A percentile compares a stretch with the other conserved stretches of the same genome.
Conservation (phyloP, 2,329 filamentous ascomycete species). For the Phyllosticta citrichinensis region DNA sequence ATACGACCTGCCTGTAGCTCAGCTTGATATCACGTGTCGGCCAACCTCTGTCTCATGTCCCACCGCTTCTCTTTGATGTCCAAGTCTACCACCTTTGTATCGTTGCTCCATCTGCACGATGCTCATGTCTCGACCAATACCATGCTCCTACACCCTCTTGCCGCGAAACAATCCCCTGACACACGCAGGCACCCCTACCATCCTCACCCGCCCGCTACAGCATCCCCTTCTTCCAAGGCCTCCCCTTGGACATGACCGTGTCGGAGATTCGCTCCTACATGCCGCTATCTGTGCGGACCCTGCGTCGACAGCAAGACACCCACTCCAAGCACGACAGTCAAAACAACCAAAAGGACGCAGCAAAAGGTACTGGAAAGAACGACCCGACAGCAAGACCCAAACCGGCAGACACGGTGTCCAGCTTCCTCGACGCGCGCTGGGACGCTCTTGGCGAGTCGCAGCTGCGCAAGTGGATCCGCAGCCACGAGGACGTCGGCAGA, state of each 20-base stretch:
- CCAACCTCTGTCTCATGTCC: neutral
- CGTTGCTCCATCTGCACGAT: neutral
- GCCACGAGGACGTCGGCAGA: conserved; percentile 23
- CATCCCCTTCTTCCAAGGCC: conserved; percentile 30
- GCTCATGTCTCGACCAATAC: neutral
- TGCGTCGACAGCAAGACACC: conserved; percentile 11
- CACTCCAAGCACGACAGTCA: neutral
- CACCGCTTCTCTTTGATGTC: neutral
- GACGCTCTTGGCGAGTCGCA: conserved; percentile 30
- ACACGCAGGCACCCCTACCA: neutral
- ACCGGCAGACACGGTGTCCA: conserved; percentile 8
- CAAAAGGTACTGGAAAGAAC: neutral
- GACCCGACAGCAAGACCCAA: neutral
- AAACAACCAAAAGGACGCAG: neutral
- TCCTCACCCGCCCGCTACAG: conserved; percentile 17
- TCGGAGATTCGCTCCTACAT: conserved; percentile 31
- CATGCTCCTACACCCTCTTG: neutral
- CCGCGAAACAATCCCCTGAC: neutral
- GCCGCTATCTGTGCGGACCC: conserved; percentile 16
- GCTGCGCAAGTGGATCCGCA: conserved; percentile 26
- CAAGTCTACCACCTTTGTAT: neutral
- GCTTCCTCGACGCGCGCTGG: conserved; percentile 23
- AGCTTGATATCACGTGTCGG: neutral
- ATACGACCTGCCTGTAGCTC: neutral
- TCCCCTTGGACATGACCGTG: conserved; percentile 27